phyloP scores from a whole-genome alignment of 495 filamentous ascomycete species.

The Aspergillus panamensis region DNA sequence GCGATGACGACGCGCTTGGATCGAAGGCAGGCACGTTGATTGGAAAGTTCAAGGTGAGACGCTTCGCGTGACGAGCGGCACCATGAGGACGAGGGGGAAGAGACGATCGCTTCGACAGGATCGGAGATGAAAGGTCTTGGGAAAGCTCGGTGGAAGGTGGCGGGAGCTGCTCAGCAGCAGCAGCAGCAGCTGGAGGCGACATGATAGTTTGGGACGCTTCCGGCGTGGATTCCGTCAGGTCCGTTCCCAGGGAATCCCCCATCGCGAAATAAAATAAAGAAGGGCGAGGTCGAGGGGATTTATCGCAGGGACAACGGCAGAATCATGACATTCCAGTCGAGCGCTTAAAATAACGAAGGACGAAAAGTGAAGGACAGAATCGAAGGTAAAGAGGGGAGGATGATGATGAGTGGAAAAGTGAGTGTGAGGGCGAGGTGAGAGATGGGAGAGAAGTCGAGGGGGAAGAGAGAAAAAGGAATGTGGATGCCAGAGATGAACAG shows the following conservation, averaged over 20 bases:
- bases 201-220: constrained; percentile 32
- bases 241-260: constrained; percentile 38
- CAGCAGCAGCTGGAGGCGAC: constrained; percentile 16
- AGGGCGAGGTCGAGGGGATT: background rate
- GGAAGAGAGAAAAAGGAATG: constrained; percentile 5
- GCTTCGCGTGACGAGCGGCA: constrained; percentile 62
- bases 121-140: background rate
- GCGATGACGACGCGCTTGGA: constrained; percentile 34
- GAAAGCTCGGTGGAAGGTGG: constrained; percentile 11
- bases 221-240: constrained; percentile 31
- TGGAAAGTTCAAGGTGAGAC: constrained; percentile 77
- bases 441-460: background rate
- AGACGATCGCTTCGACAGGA: constrained; percentile 45
- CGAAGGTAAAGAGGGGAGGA: background rate
- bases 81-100: constrained; percentile 50
- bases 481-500: background rate
- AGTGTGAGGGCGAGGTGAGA: constrained; percentile 1
- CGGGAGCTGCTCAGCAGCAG: constrained; percentile 13
- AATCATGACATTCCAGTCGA: constrained; percentile 15
- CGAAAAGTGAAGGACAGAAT: constrained; percentile 6
- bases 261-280: constrained; percentile 30
- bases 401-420: background rate
- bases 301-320: constrained; percentile 1
- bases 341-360: background rate
- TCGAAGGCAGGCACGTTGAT: constrained; percentile 46